Percentiles rank a stretch among this genome's conserved stretches.
Conservation (phyloP, 1,139 yeast species). For the Diutina scorzettiae region DNA sequence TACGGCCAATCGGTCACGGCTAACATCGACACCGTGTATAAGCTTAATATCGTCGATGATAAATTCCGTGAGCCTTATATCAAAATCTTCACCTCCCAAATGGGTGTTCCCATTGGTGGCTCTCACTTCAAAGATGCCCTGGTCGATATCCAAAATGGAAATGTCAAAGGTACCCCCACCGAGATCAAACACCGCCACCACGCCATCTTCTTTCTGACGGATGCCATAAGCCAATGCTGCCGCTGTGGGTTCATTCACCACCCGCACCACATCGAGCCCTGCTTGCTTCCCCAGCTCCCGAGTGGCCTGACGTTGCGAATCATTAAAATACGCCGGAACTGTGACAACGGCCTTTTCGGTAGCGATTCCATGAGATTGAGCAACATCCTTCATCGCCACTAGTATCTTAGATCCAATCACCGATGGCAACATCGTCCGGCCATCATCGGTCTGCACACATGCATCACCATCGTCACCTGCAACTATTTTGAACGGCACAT, state of each 20-base stretch:
- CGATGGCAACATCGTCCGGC: constrained; percentile 36
- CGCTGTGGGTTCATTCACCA: constrained; percentile 72
- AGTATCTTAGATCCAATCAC: constrained; percentile 44
- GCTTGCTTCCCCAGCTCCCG: constrained; percentile 58
- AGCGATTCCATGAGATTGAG: constrained; percentile 33
- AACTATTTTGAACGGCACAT: constrained; percentile 44
- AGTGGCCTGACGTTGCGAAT: constrained; percentile 69
- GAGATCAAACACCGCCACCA: constrained; percentile 66
- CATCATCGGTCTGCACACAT: constrained; percentile 34
- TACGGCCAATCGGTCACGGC: constrained; percentile 34
- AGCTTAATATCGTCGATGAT: constrained; percentile 38
- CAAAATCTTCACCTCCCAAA: constrained; percentile 77
- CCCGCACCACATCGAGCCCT: constrained; percentile 57
- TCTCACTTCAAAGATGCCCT: constrained; percentile 71
- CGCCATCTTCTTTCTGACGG: constrained; percentile 42
- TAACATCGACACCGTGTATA: constrained; percentile 33
- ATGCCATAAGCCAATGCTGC: constrained; percentile 76
- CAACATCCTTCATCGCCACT: constrained; percentile 43
- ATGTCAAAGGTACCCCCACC: constrained; percentile 85
- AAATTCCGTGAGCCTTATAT: constrained; percentile 43
- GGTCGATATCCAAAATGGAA: constrained; percentile 66
- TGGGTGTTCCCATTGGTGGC: constrained; percentile 82
- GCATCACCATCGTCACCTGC: constrained; percentile 52
- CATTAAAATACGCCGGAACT: constrained; percentile 74
- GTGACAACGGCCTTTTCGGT: constrained; percentile 60